A percentile compares a stretch with the other conserved stretches of the same genome.
phyloP scores from a whole-genome alignment of 2,329 filamentous ascomycete species.

The Chaetomiaceae sp. region DNA sequence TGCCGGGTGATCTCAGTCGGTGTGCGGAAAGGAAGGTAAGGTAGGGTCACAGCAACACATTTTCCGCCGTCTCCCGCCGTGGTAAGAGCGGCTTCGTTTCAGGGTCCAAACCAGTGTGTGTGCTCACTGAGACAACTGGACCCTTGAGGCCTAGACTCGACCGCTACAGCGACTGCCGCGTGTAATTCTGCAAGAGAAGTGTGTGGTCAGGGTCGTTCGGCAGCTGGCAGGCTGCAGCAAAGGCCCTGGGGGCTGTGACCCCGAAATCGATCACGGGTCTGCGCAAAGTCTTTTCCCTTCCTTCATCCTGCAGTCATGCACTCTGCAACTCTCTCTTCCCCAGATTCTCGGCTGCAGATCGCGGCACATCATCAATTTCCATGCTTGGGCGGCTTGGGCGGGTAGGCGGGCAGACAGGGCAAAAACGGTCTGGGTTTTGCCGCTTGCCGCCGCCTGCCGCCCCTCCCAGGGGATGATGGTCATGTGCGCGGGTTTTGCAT shows the following conservation, averaged over 20 bases:
- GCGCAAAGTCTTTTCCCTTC: background rate
- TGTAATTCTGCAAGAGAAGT: conserved; percentile 7
- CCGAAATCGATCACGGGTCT: conserved; percentile 13
- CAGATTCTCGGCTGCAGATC: conserved; percentile 19
- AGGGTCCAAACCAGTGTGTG: conserved; percentile 17
- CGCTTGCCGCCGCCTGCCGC: conserved; percentile 5
- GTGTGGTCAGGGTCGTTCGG: conserved; percentile 15
- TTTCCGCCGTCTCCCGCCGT: background rate
- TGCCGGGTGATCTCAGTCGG: background rate
- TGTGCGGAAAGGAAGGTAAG: background rate
- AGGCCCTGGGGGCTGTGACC: conserved; percentile 5
- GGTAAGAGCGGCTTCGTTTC: conserved; percentile 5
- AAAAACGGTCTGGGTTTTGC: background rate
- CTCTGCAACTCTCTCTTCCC: conserved; percentile 19
- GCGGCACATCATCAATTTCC: background rate
- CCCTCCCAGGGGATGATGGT: background rate
- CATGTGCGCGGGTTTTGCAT: conserved; percentile 10
- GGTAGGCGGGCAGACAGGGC: background rate
- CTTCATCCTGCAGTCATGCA: background rate
- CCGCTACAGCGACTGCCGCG: conserved; percentile 21
- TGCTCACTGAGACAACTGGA: conserved; percentile 20
- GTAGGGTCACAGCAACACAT: conserved; percentile 2
- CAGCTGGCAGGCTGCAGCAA: conserved; percentile 3
- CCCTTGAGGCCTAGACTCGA: conserved; percentile 2
- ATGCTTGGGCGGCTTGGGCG: too few relatives aligned